Evolutionary conservation across 768 basidiomycete species (phyloP).

Genomic region (Artomyces pyxidatus): DNA sequence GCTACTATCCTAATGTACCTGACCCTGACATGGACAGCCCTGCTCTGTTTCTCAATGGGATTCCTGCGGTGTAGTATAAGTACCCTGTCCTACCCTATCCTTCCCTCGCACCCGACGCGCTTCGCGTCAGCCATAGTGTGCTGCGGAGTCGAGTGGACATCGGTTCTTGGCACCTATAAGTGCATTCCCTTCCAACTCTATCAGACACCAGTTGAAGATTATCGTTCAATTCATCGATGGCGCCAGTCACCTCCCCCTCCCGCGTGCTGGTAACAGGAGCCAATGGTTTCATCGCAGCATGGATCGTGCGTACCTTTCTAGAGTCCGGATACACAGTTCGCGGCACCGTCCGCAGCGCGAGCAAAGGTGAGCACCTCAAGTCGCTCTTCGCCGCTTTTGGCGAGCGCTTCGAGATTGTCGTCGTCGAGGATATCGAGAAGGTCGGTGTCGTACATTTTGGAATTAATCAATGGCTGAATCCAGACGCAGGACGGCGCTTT

Average conservation of each 20-base stretch:
- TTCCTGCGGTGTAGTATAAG: no score
- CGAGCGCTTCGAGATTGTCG: slow-evolving; percentile 31
- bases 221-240: not conserved
- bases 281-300: slow-evolving; percentile 17
- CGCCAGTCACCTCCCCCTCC: not conserved
- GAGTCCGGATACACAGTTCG: slow-evolving; percentile 31
- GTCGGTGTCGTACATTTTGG: slow-evolving; percentile 16
- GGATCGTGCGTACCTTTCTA: slow-evolving; percentile 27
- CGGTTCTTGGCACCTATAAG: not conserved
- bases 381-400: slow-evolving; percentile 29
- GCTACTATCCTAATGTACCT: no score
- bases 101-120: not conserved
- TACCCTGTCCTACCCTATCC: no score
- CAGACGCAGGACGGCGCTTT: slow-evolving; percentile 23
- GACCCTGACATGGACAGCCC: no score
- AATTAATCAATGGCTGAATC: not conserved
- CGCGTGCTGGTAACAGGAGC: slow-evolving; percentile 9
- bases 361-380: slow-evolving; percentile 36
- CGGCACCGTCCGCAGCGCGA: slow-evolving; percentile 35
- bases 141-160: not conserved
- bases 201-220: slow-evolving; percentile 7
- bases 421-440: slow-evolving; percentile 40
- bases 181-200: not conserved
- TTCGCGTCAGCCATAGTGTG: not conserved
- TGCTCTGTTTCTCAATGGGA: no score